Evolutionary conservation across 768 basidiomycete genomes (phyloP), one percentile per base, ranked within the genome.

Genomic region (Termitomyces sp.): DNA sequence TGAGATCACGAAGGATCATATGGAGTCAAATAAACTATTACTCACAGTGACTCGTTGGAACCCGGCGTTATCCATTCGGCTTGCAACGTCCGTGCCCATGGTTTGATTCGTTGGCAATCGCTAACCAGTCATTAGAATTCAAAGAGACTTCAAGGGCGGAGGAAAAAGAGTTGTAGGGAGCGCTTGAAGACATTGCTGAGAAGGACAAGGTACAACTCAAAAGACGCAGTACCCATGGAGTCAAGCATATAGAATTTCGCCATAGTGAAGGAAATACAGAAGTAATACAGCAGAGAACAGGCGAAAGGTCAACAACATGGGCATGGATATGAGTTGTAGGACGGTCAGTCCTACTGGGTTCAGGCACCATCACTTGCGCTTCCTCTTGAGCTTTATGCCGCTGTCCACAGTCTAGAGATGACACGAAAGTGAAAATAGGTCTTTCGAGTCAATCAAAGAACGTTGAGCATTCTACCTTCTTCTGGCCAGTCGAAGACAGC

Each of bases 71-170:
- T 13, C 10, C 5, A 38, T 38, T 38, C 5, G 36, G 14, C 36
- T 77, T 47, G 60, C 56, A 40, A 36, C 51, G 56, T 61, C 30
- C 23, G 52, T 54, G 13, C 9, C 23, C 10, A 36, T 52, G 4
- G 20, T 36, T 10, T 38, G 7, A 16, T 28, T 30, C 41, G 20
- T 8, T 20, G 18, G 36, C 16, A 55, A 14, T 13, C 13, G 9
- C 46, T 53, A 26, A 26, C 9, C 6, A 43, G 20, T 23, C n/a
- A 23, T 18, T 56, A 80, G 68, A 62, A 77, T 69, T 61, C 73
- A 64, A 48, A 71, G 70, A 59, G 74, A 71, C 56, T 55, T 72
- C 43, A 71, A 77, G 69, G 81, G 77, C 59, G 66, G 78, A 60
- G 76, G 76, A 75, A 74, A 13, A 28, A 55, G 13, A 70, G 33